Conservation (phyloP, 371 early-diverging fungal species). For the Vairimorpha apis region DNA sequence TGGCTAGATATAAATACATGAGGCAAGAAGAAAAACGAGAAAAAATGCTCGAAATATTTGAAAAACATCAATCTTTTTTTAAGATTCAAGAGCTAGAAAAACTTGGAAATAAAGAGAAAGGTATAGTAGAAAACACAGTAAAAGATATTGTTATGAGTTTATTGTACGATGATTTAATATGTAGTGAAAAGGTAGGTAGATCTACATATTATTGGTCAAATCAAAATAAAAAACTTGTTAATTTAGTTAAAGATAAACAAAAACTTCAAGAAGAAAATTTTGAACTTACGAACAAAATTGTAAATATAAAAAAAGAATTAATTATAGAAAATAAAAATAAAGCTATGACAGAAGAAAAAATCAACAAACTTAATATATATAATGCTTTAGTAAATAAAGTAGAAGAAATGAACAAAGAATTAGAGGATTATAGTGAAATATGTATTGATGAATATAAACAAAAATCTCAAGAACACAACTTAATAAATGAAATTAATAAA, state of each 20-base stretch:
- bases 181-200: conserved; percentile 79
- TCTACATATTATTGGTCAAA: conserved; percentile 84
- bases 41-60: conserved; percentile 30
- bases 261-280: conserved; percentile 52
- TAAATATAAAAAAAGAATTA: conserved; percentile 10
- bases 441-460: conserved; percentile 17
- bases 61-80: conserved; percentile 64
- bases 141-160: conserved; percentile 78
- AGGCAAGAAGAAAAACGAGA: conserved; percentile 26
- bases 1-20: conserved; percentile 29
- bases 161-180: conserved; percentile 77
- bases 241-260: conserved; percentile 32
- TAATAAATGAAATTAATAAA: conserved; percentile 35
- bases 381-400: conserved; percentile 10
- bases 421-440: conserved; percentile 14
- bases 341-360: conserved; percentile 62
- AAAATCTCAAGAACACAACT: conserved; percentile 4
- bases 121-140: conserved; percentile 74
- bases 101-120: conserved; percentile 72
- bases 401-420: conserved; percentile 21
- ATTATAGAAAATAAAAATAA: conserved; percentile 23
- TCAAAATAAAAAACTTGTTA: conserved; percentile 63
- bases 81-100: conserved; percentile 82
- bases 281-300: not conserved
- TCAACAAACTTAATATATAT: conserved; percentile 57